Evolutionary conservation across 2,329 filamentous ascomycete genomes (phyloP).

Genomic region (Alternaria sp.): DNA sequence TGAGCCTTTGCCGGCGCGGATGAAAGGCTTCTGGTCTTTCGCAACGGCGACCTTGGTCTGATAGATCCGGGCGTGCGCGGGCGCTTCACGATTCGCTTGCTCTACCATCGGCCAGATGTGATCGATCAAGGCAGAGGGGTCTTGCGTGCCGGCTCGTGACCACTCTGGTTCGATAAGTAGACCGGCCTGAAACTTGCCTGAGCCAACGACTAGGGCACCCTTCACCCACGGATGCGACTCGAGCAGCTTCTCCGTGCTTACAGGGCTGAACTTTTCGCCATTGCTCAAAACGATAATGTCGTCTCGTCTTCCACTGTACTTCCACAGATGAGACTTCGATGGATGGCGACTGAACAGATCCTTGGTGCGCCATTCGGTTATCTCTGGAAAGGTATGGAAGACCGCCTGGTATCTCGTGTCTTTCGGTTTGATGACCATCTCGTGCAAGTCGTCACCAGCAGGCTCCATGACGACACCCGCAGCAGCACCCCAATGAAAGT

Average conservation of each 20-base stretch:
- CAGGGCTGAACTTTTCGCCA: slow-evolving; percentile 40
- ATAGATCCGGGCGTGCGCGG: slow-evolving; percentile 32
- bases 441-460: neutral
- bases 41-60: slow-evolving; percentile 21
- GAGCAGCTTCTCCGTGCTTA: slow-evolving; percentile 23
- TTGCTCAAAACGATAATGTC: slow-evolving; percentile 43
- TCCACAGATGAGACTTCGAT: slow-evolving; percentile 23
- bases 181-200: slow-evolving; percentile 22
- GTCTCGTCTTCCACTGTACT: slow-evolving; percentile 39
- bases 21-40: slow-evolving; percentile 12
- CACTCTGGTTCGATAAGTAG: slow-evolving; percentile 30
- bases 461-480: slow-evolving; percentile 4
- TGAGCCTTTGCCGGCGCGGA: slow-evolving; percentile 34
- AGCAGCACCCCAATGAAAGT: neutral
- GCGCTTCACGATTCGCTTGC: slow-evolving; percentile 25
- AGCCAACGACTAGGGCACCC: slow-evolving; percentile 29
- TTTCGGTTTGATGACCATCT: slow-evolving; percentile 4
- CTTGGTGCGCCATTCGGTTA: slow-evolving; percentile 16
- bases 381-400: neutral
- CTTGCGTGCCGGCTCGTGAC: neutral
- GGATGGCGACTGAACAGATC: slow-evolving; percentile 26
- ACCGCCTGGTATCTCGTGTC: neutral
- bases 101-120: slow-evolving; percentile 32
- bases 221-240: slow-evolving; percentile 12
- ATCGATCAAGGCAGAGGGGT: slow-evolving; percentile 16